Conservation (phyloP, 2,329 filamentous ascomycete species). For the Akanthomyces lecanii region DNA sequence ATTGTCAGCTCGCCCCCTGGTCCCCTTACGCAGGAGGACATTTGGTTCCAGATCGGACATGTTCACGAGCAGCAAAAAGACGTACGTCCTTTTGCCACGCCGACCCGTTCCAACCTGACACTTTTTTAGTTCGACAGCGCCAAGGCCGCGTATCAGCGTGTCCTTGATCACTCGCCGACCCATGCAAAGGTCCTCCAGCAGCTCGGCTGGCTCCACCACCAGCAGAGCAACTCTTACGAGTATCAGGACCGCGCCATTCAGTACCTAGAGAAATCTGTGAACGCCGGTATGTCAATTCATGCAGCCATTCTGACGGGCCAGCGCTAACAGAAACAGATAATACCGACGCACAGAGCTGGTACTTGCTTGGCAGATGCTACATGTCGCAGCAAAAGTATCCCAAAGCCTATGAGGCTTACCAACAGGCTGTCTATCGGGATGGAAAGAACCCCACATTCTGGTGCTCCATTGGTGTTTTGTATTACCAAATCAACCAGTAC, state of each 20-base stretch:
- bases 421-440: slow-evolving; percentile 97
- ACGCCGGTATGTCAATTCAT: slow-evolving; percentile 62
- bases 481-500: slow-evolving; percentile 99
- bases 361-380: slow-evolving; percentile 93
- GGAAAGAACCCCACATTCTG: slow-evolving; percentile 98
- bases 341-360: slow-evolving; percentile 96
- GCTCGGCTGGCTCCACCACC: slow-evolving; percentile 94
- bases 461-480: slow-evolving; percentile 98
- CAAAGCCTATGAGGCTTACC: slow-evolving; percentile 97
- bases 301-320: background rate
- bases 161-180: slow-evolving; percentile 89
- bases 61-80: slow-evolving; percentile 99
- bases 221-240: slow-evolving; percentile 85
- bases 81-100: slow-evolving; percentile 51
- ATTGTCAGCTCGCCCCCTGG: slow-evolving; percentile 91
- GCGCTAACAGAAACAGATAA: slow-evolving; percentile 60
- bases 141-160: slow-evolving; percentile 86
- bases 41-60: slow-evolving; percentile 99
- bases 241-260: slow-evolving; percentile 96
- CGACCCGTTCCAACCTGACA: slow-evolving; percentile 32
- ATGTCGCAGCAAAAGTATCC: slow-evolving; percentile 99
- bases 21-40: slow-evolving; percentile 93
- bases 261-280: slow-evolving; percentile 94
- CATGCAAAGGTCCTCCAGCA: slow-evolving; percentile 98
- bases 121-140: slow-evolving; percentile 78